Percentiles rank a stretch among this genome's conserved stretches.
Evolutionary conservation across 2,329 filamentous ascomycete species (phyloP).

Genomic region (Fusarium sp.): DNA sequence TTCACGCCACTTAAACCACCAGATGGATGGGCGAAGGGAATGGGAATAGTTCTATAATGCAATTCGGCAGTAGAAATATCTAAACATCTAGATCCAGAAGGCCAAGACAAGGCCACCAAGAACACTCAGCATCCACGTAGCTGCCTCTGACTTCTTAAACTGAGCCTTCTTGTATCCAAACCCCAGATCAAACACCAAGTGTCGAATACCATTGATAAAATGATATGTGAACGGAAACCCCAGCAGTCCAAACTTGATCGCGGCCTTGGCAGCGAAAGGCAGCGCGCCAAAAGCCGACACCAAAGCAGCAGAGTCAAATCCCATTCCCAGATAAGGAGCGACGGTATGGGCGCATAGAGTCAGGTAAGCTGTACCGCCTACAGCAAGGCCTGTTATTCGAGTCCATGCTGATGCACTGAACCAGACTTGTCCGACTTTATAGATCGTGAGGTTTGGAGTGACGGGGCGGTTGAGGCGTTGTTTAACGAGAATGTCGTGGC

Average conservation of each 20-base stretch:
- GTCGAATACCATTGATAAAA: slow-evolving; percentile 20
- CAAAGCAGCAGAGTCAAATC: slow-evolving; percentile 5
- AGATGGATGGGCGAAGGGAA: neutral
- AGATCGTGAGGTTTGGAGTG: slow-evolving; percentile 18
- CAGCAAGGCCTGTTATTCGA: slow-evolving; percentile 13
- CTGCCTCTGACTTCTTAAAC: slow-evolving; percentile 17
- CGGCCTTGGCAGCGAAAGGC: neutral
- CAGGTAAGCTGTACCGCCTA: slow-evolving; percentile 14
- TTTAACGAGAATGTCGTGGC: slow-evolving; percentile 4
- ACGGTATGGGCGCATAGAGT: slow-evolving; percentile 1
- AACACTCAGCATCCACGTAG: slow-evolving; percentile 11
- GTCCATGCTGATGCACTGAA: slow-evolving; percentile 31
- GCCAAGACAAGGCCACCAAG: slow-evolving; percentile 4
- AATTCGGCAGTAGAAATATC: neutral
- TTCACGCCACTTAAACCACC: too few species aligned
- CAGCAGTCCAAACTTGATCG: slow-evolving; percentile 17
- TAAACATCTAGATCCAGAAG: slow-evolving; percentile 6
- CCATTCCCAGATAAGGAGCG: slow-evolving; percentile 6
- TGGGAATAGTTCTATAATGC: neutral
- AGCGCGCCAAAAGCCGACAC: slow-evolving; percentile 3
- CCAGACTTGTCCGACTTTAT: slow-evolving; percentile 15
- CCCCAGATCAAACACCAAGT: slow-evolving; percentile 23
- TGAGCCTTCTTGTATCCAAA: slow-evolving; percentile 22
- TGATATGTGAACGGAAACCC: slow-evolving; percentile 24
- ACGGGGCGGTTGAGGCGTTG: slow-evolving; percentile 20